Evolutionary conservation across 371 early-diverging fungal species (phyloP).

Genomic region (Mortierella sp.): DNA sequence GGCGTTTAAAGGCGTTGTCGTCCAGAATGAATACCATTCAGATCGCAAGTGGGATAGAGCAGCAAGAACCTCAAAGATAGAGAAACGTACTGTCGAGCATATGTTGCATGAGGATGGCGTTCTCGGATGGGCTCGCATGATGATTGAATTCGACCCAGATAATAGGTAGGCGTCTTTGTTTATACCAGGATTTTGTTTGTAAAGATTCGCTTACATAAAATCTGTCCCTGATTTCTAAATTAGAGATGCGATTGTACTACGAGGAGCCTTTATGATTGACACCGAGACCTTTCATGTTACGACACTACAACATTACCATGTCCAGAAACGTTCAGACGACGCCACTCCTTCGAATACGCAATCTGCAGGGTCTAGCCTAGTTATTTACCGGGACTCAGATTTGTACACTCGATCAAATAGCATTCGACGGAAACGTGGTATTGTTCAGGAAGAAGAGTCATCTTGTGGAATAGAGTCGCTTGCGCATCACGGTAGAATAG

Average conservation of each 20-base stretch:
- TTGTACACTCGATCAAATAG: slow-evolving; percentile 23
- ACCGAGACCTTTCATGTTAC: slow-evolving; percentile 76
- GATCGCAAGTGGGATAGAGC: slow-evolving; percentile 50
- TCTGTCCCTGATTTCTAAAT: slow-evolving; percentile 1
- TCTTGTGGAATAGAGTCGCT: slow-evolving; percentile 38
- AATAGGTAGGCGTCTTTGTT: slow-evolving; percentile 38
- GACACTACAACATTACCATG: slow-evolving; percentile 65
- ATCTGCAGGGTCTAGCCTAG: slow-evolving; percentile 41
- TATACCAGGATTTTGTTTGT: not conserved
- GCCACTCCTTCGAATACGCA: slow-evolving; percentile 41
- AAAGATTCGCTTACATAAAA: no score
- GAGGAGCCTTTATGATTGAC: slow-evolving; percentile 71
- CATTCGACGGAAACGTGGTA: slow-evolving; percentile 18
- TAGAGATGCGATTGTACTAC: slow-evolving; percentile 61
- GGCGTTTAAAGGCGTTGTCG: slow-evolving; percentile 73
- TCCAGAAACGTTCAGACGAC: slow-evolving; percentile 69
- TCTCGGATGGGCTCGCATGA: slow-evolving; percentile 79
- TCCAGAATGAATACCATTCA: slow-evolving; percentile 40
- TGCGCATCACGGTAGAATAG: not conserved
- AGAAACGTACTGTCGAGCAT: slow-evolving; percentile 46
- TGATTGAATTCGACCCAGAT: slow-evolving; percentile 61
- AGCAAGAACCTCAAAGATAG: slow-evolving; percentile 39
- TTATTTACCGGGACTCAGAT: slow-evolving; percentile 81
- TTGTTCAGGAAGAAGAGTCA: slow-evolving; percentile 1
- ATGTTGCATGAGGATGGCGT: slow-evolving; percentile 59